Conservation (phyloP, 23 red algal species). For the Gracilaria domingensis region DNA sequence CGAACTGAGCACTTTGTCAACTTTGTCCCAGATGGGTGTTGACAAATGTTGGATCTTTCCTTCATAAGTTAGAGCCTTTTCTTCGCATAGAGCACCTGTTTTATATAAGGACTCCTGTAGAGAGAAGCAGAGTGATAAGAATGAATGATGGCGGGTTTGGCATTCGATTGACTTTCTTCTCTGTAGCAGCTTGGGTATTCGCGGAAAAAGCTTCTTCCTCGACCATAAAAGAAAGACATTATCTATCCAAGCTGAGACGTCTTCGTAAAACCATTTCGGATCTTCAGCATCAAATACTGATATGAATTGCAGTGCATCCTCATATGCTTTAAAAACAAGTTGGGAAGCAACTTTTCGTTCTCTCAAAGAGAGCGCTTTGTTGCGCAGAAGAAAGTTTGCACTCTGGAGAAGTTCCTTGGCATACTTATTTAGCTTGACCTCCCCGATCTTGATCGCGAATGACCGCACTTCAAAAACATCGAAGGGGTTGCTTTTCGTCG, state of each 20-base stretch:
- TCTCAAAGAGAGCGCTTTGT: slow-evolving; percentile 18
- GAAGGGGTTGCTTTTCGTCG: slow-evolving; percentile 28
- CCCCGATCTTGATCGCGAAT: slow-evolving; percentile 34
- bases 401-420: slow-evolving; percentile 35
- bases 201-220: slow-evolving; percentile 8
- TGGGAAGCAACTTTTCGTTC: neutral
- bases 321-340: slow-evolving; percentile 22
- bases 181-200: slow-evolving; percentile 29
- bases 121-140: slow-evolving; percentile 4
- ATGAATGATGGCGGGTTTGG: slow-evolving; percentile 2
- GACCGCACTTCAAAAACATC: slow-evolving; percentile 21
- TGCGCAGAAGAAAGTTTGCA: slow-evolving; percentile 32
- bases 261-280: slow-evolving; percentile 55
- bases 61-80: neutral
- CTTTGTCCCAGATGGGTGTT: neutral
- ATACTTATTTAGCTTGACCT: slow-evolving; percentile 30
- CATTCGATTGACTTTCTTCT: neutral
- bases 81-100: neutral
- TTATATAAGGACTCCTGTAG: slow-evolving; percentile 34
- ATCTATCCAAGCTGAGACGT: slow-evolving; percentile 68
- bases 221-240: slow-evolving; percentile 51
- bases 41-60: neutral
- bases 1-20: slow-evolving; percentile 8
- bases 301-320: slow-evolving; percentile 32
- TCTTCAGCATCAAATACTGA: slow-evolving; percentile 22